Percentiles rank a stretch among this genome's conserved stretches.
phyloP scores from a whole-genome alignment of 2,329 filamentous ascomycete species.

The Apiospora saccharicola region DNA sequence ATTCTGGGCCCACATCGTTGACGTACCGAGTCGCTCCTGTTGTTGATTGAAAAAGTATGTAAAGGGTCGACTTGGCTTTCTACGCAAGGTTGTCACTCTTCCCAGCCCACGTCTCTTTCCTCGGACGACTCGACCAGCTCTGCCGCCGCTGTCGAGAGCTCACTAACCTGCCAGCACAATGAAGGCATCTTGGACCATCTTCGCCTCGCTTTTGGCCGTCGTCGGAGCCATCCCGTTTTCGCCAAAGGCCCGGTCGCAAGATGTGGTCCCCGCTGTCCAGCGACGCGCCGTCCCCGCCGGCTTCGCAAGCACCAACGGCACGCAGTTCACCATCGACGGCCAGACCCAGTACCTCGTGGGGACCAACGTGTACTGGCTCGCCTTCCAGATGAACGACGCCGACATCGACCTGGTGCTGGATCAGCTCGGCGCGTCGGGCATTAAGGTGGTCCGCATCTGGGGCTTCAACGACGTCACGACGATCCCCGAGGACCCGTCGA shows the following conservation, averaged over 20 bases:
- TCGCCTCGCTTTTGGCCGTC: background rate
- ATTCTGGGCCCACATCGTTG: background rate
- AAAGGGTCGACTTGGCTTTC: background rate
- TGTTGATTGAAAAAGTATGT: background rate
- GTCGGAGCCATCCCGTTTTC: background rate
- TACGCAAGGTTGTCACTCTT: background rate
- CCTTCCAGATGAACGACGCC: slow-evolving; percentile 56
- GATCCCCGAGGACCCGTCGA: slow-evolving; percentile 40
- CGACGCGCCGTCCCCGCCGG: slow-evolving; percentile 1
- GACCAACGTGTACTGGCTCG: slow-evolving; percentile 62
- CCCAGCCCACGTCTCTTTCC: background rate
- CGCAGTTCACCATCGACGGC: slow-evolving; percentile 50
- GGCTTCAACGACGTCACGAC: slow-evolving; percentile 67
- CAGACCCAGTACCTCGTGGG: slow-evolving; percentile 54
- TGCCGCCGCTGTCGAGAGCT: background rate
- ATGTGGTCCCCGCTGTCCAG: background rate
- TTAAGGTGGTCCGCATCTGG: slow-evolving; percentile 68
- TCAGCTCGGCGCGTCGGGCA: slow-evolving; percentile 57
- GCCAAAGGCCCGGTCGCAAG: background rate
- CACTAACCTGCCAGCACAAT: background rate
- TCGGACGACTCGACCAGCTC: background rate
- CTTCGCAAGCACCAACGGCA: slow-evolving; percentile 37
- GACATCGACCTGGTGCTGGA: slow-evolving; percentile 63
- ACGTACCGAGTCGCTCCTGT: background rate
- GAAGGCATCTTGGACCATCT: background rate